Evolutionary conservation across 129 eudicot species (phyloP).

Genomic region (Dittrichia graveolens): DNA sequence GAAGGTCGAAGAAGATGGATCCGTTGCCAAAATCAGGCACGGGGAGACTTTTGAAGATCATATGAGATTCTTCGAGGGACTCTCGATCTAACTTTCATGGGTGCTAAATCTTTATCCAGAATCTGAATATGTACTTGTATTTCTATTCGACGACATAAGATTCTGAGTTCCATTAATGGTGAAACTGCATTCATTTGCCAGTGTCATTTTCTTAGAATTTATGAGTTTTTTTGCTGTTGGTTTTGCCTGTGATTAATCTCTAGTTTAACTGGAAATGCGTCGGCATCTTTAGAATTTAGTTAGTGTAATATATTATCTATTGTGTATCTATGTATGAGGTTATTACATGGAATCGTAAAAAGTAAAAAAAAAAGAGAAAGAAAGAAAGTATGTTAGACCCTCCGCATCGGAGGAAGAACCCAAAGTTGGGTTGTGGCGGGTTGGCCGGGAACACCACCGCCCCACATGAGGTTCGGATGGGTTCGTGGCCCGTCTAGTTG

Average conservation of each 20-base stretch:
- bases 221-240: neutral
- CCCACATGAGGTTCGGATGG: too few relatives aligned
- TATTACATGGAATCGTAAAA: too few relatives aligned
- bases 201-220: neutral
- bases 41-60: conserved; percentile 97
- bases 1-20: conserved; percentile 89
- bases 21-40: conserved; percentile 77
- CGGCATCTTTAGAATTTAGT: too few relatives aligned
- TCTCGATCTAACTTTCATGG: conserved; percentile 31
- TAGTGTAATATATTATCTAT: too few relatives aligned
- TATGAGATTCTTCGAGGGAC: conserved; percentile 79
- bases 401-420: too few relatives aligned
- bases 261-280: neutral
- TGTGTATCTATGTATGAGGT: too few relatives aligned
- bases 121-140: neutral
- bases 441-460: too few relatives aligned
- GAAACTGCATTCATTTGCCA: neutral
- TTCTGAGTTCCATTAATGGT: neutral
- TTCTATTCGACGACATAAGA: neutral
- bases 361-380: too few relatives aligned
- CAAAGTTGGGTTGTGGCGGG: too few relatives aligned
- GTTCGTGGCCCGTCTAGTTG: too few relatives aligned
- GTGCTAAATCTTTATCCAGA: neutral
- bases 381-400: too few relatives aligned
- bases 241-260: neutral